A percentile compares a stretch with the other conserved stretches of the same genome.
These are phyloP conservation scores for Spatholobus suberectus DNA, from an alignment of 306 rosid species.

Conservation along the genomic window DNA sequence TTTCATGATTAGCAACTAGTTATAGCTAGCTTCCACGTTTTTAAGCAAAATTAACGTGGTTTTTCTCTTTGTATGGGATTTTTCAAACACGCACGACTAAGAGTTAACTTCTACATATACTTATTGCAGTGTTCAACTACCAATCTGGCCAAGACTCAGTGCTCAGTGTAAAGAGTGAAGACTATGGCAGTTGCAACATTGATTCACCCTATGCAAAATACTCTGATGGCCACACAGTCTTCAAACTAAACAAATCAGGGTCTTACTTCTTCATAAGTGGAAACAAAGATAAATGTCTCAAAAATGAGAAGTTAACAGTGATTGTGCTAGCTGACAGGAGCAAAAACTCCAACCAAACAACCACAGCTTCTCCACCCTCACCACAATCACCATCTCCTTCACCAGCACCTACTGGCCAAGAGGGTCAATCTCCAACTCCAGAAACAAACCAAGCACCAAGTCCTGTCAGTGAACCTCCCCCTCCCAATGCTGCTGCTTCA, in stretches of 20 bases:
- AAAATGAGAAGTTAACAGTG: slow-evolving; percentile 76
- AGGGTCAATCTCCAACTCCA: slow-evolving; percentile 48
- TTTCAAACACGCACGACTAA: neutral
- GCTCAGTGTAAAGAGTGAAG: slow-evolving; percentile 67
- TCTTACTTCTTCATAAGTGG: slow-evolving; percentile 85
- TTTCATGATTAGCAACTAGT: no score
- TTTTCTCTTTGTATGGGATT: no score
- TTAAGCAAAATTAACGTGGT: no score
- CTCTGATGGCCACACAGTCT: slow-evolving; percentile 71
- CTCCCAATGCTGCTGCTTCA: slow-evolving; percentile 65
- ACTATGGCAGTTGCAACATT: slow-evolving; percentile 72
- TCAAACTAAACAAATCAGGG: slow-evolving; percentile 69
- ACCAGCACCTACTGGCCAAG: slow-evolving; percentile 36
- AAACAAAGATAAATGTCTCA: slow-evolving; percentile 70
- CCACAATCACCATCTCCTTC: slow-evolving; percentile 45
- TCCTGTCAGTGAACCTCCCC: slow-evolving; percentile 57
- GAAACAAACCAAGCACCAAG: slow-evolving; percentile 64
- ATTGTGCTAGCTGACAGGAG: slow-evolving; percentile 69
- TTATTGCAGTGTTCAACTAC: slow-evolving; percentile 75
- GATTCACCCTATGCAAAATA: slow-evolving; percentile 54
- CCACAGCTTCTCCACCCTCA: slow-evolving; percentile 52
- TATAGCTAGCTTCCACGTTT: no score
- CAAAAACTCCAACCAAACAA: slow-evolving; percentile 50
- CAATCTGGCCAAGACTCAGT: slow-evolving; percentile 80
- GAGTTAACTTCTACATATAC: slow-evolving; percentile 1